Evolutionary conservation across 2,329 filamentous ascomycete genomes (phyloP), one percentile per base, ranked within the genome.

Genomic region (Neofusicoccum sp.): DNA sequence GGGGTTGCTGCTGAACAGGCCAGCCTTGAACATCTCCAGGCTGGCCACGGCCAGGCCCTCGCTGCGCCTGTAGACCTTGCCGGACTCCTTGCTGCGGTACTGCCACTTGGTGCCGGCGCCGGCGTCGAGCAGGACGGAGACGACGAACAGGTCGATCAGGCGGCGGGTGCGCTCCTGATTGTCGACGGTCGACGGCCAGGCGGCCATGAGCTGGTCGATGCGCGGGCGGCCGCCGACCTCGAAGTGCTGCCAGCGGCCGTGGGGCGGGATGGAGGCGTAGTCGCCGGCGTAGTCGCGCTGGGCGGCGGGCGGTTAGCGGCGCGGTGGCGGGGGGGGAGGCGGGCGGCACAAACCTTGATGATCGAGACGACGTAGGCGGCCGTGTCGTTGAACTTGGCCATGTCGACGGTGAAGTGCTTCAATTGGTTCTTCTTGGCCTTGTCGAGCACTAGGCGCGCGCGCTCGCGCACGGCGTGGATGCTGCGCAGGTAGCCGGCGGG

Each of bases 21-120:
- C 95, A 12, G 85, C 82, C 78, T 96, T 96, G 83, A 96, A 97
- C 93, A 97, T 96, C 67, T 97, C 93, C 68, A 89, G 71, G 71
- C 84, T 87, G 44, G 86, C 86, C 8, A 89, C 87, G 7, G 93
- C 93, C 60, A 97, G 82, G 7, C 93, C 93, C 74, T 97, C 95
- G 63, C 92, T 96, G 54, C 95, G 86, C 57, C 86, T 83, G 76
- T 93, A 98, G 41, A 89, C 75, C 64, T 87, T 89, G 61, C 90
- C 91, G 65, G 92, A 96, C 71, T 96, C 92, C 64, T 88, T 88
- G 71, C 91, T 96, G 79, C 90, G 95, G 79, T 96, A 99, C 67
- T 87, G 88, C 95, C 95, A 99, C 66, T 86, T 84, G 2, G 87
- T 93, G 41, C 95, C 95, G 1, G 95, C 92, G 41, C 95, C 95